Evolutionary conservation across 345 rosid genomes (phyloP).

Genomic region (Ricinus communis): DNA sequence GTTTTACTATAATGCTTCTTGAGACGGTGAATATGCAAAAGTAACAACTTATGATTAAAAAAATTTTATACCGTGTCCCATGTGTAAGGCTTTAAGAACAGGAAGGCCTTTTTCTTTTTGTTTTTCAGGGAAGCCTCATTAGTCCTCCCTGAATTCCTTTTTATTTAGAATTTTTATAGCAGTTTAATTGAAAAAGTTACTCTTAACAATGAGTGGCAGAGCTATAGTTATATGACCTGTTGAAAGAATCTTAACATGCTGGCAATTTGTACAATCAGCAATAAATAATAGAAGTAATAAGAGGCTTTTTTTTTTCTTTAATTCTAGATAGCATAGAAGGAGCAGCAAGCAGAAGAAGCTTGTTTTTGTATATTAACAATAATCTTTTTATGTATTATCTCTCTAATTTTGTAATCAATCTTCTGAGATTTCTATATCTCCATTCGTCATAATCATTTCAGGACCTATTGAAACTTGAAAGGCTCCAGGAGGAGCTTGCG

Average conservation of each 20-base stretch:
- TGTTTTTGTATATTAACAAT: not conserved
- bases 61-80: not conserved
- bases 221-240: not conserved
- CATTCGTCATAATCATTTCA: slow-evolving; percentile 24
- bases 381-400: not conserved
- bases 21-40: not conserved
- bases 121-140: not conserved
- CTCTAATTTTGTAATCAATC: not conserved
- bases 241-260: not conserved
- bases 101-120: not conserved
- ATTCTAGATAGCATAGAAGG: not conserved
- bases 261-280: not conserved
- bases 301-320: not conserved
- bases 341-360: not conserved
- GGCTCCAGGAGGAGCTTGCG: slow-evolving; percentile 66
- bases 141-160: too few species aligned
- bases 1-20: not conserved
- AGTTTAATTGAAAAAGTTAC: not conserved
- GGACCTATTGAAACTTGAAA: slow-evolving; percentile 86
- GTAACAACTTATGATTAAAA: not conserved
- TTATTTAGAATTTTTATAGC: not conserved
- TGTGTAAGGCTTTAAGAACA: not conserved
- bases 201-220: not conserved
- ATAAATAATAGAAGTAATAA: not conserved
- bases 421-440: slow-evolving; percentile 21